Percentiles rank a stretch among this genome's conserved stretches.
Evolutionary conservation across 2,329 filamentous ascomycete genomes (phyloP).

Genomic region (Hirsutella thompsonii): DNA sequence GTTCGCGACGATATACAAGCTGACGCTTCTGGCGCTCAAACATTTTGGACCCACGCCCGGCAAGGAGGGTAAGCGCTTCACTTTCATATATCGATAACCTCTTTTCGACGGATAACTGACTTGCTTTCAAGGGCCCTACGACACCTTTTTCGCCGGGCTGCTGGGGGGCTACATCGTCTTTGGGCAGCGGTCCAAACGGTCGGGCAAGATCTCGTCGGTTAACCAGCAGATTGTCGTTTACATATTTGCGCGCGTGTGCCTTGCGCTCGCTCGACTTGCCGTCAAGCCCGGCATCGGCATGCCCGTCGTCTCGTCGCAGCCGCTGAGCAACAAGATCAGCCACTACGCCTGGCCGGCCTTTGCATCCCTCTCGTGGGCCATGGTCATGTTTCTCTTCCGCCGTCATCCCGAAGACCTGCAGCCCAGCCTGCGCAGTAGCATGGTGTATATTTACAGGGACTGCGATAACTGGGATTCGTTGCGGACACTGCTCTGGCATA

Average conservation of each 20-base stretch:
- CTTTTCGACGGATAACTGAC: neutral
- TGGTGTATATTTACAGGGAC: slow-evolving; percentile 93
- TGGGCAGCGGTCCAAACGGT: slow-evolving; percentile 50
- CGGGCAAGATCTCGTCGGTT: slow-evolving; percentile 61
- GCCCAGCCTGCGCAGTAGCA: slow-evolving; percentile 81
- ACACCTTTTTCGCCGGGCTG: slow-evolving; percentile 77
- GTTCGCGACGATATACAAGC: slow-evolving; percentile 87
- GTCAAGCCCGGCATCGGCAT: slow-evolving; percentile 51
- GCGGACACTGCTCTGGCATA: slow-evolving; percentile 76
- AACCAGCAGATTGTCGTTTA: slow-evolving; percentile 98
- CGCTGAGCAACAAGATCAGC: slow-evolving; percentile 36
- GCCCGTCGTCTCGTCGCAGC: slow-evolving; percentile 34
- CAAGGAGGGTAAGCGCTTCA: slow-evolving; percentile 34
- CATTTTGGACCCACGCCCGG: slow-evolving; percentile 43
- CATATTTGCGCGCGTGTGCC: slow-evolving; percentile 81
- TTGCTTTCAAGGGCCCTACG: slow-evolving; percentile 46
- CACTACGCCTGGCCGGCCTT: slow-evolving; percentile 85
- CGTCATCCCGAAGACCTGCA: slow-evolving; percentile 87
- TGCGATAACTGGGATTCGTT: slow-evolving; percentile 83
- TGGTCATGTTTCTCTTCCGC: slow-evolving; percentile 91
- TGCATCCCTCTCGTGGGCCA: slow-evolving; percentile 79
- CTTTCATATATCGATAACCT: neutral
- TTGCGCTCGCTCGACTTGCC: slow-evolving; percentile 72
- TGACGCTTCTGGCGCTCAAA: slow-evolving; percentile 62
- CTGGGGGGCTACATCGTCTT: slow-evolving; percentile 90